phyloP scores from a whole-genome alignment of 331 rosid genomes.

The Rhamnella rubrinervis region DNA sequence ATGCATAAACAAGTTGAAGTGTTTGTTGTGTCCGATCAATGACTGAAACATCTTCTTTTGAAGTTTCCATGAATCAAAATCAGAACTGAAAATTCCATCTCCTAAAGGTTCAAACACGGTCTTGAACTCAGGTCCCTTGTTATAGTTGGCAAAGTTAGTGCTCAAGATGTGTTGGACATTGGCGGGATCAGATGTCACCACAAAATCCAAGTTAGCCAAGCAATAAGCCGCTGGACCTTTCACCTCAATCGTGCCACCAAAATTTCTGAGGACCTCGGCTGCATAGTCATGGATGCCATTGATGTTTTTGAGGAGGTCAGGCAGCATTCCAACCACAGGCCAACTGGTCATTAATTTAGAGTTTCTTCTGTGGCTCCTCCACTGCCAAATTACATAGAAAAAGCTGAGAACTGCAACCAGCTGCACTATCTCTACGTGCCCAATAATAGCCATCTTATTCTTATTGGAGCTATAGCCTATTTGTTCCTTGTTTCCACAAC shows the following conservation, averaged over 20 bases:
- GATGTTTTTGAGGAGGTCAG: conserved; percentile 16
- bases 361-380: too few species aligned
- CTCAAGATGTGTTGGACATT: conserved; percentile 39
- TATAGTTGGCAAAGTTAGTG: conserved; percentile 31
- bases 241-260: conserved; percentile 28
- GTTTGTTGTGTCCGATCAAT: conserved; percentile 6
- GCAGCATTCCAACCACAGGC: conserved; percentile 56
- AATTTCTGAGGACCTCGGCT: not conserved
- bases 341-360: not conserved
- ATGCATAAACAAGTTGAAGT: conserved; percentile 21
- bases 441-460: too few species aligned
- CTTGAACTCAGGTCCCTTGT: conserved; percentile 33
- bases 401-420: too few species aligned
- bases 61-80: conserved; percentile 33
- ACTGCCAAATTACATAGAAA: not conserved
- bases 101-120: conserved; percentile 49
- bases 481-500: conserved; percentile 31
- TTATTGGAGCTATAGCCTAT: too few species aligned
- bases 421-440: too few species aligned
- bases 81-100: conserved; percentile 42
- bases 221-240: conserved; percentile 26
- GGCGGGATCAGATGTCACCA: conserved; percentile 40
- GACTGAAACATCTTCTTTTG: conserved; percentile 32
- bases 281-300: conserved; percentile 23
- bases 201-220: conserved; percentile 24